phyloP scores from a whole-genome alignment of 2,329 filamentous ascomycete species.

The Trichophyton verrucosum region DNA sequence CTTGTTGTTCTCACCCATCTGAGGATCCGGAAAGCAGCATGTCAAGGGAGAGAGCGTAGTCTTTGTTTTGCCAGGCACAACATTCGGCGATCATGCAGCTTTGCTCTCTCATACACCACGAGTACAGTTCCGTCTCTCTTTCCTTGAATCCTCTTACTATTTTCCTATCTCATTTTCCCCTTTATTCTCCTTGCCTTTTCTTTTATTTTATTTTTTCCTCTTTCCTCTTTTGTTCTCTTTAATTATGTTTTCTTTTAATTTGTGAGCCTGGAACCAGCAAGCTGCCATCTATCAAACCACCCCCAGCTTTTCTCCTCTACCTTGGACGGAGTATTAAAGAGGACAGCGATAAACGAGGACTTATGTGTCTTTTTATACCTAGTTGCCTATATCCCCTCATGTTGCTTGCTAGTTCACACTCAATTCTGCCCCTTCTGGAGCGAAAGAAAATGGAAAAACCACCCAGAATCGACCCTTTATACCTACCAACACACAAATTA shows the following conservation, averaged over 20 bases:
- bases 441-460: background rate
- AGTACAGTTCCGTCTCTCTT: conserved; percentile 1
- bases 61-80: background rate
- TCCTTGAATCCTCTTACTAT: background rate
- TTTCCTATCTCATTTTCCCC: background rate
- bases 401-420: background rate
- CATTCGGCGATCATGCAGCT: background rate
- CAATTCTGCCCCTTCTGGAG: background rate
- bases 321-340: conserved; percentile 2
- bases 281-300: background rate
- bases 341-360: conserved; percentile 1
- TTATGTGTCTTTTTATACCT: background rate
- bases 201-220: background rate
- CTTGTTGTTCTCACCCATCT: background rate
- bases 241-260: conserved; percentile 2
- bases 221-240: background rate
- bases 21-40: background rate
- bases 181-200: conserved; percentile 1
- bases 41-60: background rate
- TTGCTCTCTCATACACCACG: background rate
- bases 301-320: background rate
- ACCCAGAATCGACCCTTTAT: background rate
- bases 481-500: background rate
- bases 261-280: conserved; percentile 3
- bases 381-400: background rate